A percentile compares a stretch with the other conserved stretches of the same genome.
These are phyloP conservation scores for Solanum tarapatanum DNA, from an alignment of 257 asterid species.

Conservation along the genomic window DNA sequence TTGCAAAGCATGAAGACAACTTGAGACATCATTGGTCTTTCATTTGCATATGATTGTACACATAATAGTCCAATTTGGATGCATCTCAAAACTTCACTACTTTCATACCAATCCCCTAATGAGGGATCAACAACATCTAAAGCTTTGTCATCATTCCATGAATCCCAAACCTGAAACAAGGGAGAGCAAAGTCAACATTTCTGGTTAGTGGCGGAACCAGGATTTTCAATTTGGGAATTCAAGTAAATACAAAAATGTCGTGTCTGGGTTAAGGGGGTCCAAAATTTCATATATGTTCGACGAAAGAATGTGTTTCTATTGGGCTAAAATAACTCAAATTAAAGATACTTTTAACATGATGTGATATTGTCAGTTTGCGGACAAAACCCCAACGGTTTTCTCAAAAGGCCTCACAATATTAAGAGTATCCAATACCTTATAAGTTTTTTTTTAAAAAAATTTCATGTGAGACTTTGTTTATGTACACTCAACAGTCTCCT, in stretches of 20 bases:
- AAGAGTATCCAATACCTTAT: neutral
- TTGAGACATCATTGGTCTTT: slow-evolving; percentile 17
- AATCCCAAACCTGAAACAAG: slow-evolving; percentile 14
- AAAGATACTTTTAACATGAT: neutral
- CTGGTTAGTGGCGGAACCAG: neutral
- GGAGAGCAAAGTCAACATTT: neutral
- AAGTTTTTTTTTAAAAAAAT: neutral
- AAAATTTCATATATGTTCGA: neutral
- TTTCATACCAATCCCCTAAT: neutral
- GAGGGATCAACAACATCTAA: slow-evolving; percentile 7
- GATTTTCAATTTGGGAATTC: neutral
- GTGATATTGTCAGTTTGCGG: neutral
- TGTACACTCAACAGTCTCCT: neutral
- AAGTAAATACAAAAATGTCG: neutral
- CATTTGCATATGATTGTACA: slow-evolving; percentile 19
- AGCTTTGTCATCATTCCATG: slow-evolving; percentile 24
- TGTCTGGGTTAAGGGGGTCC: neutral
- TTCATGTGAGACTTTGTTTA: neutral
- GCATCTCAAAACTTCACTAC: slow-evolving; percentile 11
- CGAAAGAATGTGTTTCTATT: neutral
- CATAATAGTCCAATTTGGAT: slow-evolving; percentile 20
- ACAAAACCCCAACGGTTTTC: neutral
- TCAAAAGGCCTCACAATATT: neutral
- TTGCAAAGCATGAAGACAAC: slow-evolving; percentile 7
- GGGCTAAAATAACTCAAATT: neutral